Evolutionary conservation across 805 yeast species (phyloP), one percentile per base, ranked within the genome.

Genomic region (Pichia nanzhaoensis): DNA sequence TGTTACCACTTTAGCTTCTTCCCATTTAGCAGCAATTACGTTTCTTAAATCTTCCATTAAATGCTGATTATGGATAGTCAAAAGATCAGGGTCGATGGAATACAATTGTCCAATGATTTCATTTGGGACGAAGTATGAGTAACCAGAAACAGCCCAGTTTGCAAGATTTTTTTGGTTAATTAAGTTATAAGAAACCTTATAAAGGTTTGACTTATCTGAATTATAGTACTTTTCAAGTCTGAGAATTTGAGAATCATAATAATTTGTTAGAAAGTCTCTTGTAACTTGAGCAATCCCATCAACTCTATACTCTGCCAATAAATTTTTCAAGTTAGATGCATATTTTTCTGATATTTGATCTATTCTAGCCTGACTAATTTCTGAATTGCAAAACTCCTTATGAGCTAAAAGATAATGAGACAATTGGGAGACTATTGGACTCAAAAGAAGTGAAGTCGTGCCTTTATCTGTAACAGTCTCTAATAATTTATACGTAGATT

Each of bases 101-200:
- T 44, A 44, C 20, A 44, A 18, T 6, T 34, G 13, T 1, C 40
- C 43, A 17, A 44, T 18, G 4, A 39, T 44, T 34, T 44, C 47
- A 4, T 31, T 18, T 30, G 39, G 47, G 18, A 44, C 30, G 19
- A 34, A 39, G 7, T 44, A 39, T 4, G 24, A 14, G 13, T 39
- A 34, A 6, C 34, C 41, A 14, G 48, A 40, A 14, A 40, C n/a
- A 13, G 35, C 36, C 42, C 42, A 38, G 16, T 34, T 19, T 18
- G 42, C 39, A 30, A 39, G 30, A 39, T 30, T 34, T 17, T 34
- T 13, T 12, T 30, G 12, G 21, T n/a, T 30, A 5, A 39, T 39
- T 30, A 39, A 10, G 4, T 19, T 12, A 24, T 32, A 39, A 10
- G 30, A 24, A 10, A 4, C 10, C 8, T 19, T 30, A n/a, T 39